Evolutionary conservation across 441 rosid species (phyloP).

Genomic region (Omphalea diandra): DNA sequence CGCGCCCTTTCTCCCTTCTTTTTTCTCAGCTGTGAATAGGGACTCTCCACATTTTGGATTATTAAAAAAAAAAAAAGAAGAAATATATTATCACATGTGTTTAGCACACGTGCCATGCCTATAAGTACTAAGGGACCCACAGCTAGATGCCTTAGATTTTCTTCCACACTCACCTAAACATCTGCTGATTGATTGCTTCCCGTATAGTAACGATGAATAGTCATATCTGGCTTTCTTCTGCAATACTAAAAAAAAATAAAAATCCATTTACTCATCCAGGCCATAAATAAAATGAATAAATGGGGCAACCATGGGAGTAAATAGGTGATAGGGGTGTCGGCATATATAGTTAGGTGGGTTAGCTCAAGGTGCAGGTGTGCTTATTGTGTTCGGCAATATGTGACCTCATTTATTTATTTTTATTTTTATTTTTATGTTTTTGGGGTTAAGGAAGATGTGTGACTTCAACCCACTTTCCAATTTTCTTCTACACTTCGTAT

Average conservation of each 20-base stretch:
- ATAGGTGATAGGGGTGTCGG: not conserved
- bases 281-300: too few relatives aligned
- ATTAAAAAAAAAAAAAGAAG: not conserved
- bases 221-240: not conserved
- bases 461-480: too few relatives aligned
- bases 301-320: not conserved
- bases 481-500: too few relatives aligned
- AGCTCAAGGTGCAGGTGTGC: too few relatives aligned
- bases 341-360: too few relatives aligned
- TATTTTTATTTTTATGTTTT: too few relatives aligned
- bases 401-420: too few relatives aligned
- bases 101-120: constrained; percentile 18
- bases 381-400: too few relatives aligned
- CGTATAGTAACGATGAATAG: constrained; percentile 17
- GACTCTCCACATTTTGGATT: not conserved
- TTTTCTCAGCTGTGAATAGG: not conserved
- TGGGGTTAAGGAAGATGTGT: too few relatives aligned
- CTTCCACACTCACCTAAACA: constrained; percentile 15
- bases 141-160: constrained; percentile 32
- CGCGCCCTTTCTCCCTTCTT: not conserved
- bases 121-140: constrained; percentile 21
- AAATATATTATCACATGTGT: too few relatives aligned
- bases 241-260: not conserved
- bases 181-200: constrained; percentile 11
- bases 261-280: too few relatives aligned